Evolutionary conservation across 2,329 filamentous ascomycete genomes (phyloP), one percentile per base, ranked within the genome.

Genomic region (Clarireedia homoeocarpa): DNA sequence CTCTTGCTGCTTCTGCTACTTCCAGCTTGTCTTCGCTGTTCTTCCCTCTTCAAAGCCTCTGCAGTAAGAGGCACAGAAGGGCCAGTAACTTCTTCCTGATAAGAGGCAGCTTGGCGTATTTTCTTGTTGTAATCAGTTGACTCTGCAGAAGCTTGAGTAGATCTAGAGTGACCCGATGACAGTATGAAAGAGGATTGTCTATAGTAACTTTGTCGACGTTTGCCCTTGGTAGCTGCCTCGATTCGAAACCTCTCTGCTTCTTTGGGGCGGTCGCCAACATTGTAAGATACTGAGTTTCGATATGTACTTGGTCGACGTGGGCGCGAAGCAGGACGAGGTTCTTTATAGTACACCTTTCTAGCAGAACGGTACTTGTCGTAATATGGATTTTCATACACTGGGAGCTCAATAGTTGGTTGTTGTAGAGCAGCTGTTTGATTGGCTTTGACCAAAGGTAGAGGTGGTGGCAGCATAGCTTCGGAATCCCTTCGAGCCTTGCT

Each of bases 31-130:
- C 51, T 46, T 74, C 78, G 65, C 74, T 79, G 61, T 74, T 77
- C 64, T 48, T 58, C 39, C 14, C 17, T 62, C 46, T 57, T 66
- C 27, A 86, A 72, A 12, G 73, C 71, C 56, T 83, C 82, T 2
- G 76, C 77, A 3, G 83, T 85, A 55, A 85, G 68, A 2, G 76
- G 75, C 53, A 77, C 63, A 38, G 69, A 65, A 2, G 74, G 66
- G 36, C 77, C 77, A 44, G 66, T 73, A 5, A 79, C 72, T 4
- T 77, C 74, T 17, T 82, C 75, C 64, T 83, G 81, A 65, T 85
- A 84, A 24, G 66, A 68, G 20, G 71, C 62, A 30, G 77, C 77
- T 58, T 71, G 65, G 20, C 71, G 71, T 4, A 78, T 59, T 59
- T 80, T 73, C 26, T 74, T 72, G 53, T 75, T 71, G 51, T 76